These are phyloP conservation scores for Blastomyces gilchristii DNA, from an alignment of 2,329 filamentous ascomycete genomes.

Conservation along the genomic window DNA sequence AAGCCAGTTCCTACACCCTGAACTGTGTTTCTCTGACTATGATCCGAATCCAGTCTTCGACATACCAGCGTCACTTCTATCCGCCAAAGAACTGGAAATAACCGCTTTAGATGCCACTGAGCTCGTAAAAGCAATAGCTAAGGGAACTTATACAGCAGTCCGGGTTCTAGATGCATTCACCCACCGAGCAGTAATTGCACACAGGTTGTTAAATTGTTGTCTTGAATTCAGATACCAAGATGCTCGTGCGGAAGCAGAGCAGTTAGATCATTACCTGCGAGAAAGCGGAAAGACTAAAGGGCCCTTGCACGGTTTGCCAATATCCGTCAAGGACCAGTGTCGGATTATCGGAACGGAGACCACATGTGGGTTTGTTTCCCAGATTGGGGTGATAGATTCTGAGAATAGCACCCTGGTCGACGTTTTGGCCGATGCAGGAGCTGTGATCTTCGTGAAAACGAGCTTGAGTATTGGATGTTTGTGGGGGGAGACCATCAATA, in stretches of 20 bases:
- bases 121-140: not conserved
- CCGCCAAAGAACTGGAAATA: not conserved
- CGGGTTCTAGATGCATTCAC: slow-evolving; percentile 15
- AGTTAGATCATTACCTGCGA: slow-evolving; percentile 16
- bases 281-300: slow-evolving; percentile 15
- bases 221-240: slow-evolving; percentile 4
- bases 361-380: slow-evolving; percentile 3
- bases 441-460: slow-evolving; percentile 33
- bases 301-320: slow-evolving; percentile 19
- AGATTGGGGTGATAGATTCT: not conserved
- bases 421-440: slow-evolving; percentile 11
- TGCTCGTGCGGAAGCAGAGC: slow-evolving; percentile 11
- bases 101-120: not conserved
- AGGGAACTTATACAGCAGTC: slow-evolving; percentile 2
- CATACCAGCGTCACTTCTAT: not conserved
- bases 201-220: slow-evolving; percentile 20
- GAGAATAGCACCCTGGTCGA: not conserved
- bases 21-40: not conserved
- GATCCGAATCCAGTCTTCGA: not conserved
- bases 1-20: not conserved
- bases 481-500: slow-evolving; percentile 4
- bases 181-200: slow-evolving; percentile 20
- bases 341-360: slow-evolving; percentile 4
- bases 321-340: slow-evolving; percentile 19
- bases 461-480: slow-evolving; percentile 5